phyloP scores from a whole-genome alignment of 179 eudicot genomes.

The Beta corolliflora region DNA sequence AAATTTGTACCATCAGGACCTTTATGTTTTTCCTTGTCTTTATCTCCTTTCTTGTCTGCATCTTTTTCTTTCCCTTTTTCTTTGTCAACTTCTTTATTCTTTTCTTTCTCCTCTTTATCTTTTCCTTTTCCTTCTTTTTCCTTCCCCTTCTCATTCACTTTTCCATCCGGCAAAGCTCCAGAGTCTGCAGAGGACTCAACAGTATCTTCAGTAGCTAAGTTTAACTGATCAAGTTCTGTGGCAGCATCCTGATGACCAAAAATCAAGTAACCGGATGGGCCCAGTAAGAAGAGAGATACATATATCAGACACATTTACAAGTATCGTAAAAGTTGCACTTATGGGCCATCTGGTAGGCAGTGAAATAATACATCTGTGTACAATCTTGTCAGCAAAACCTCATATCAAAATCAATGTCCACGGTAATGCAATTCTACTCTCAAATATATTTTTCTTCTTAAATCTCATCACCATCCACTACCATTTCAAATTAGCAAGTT shows the following conservation, averaged over 20 bases:
- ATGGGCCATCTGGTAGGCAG: background rate
- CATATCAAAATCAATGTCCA: too few relatives aligned
- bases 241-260: conserved; percentile 50
- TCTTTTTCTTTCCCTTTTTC: conserved; percentile 86
- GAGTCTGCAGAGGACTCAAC: conserved; percentile 56
- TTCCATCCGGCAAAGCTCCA: conserved; percentile 57
- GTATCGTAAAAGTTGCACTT: background rate
- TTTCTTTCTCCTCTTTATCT: conserved; percentile 77
- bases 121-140: conserved; percentile 43
- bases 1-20: conserved; percentile 86
- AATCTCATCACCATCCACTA: too few relatives aligned
- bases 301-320: background rate
- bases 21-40: conserved; percentile 77
- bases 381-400: too few relatives aligned
- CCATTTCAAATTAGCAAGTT: too few relatives aligned
- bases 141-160: conserved; percentile 54
- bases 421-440: too few relatives aligned
- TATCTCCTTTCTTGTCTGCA: conserved; percentile 61
- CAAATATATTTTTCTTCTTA: too few relatives aligned
- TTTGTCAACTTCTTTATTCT: conserved; percentile 64
- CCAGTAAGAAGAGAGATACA: background rate
- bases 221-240: conserved; percentile 66
- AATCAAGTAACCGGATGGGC: background rate
- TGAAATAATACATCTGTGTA: too few relatives aligned
- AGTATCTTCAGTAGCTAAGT: conserved; percentile 49